Conservation (phyloP, 768 basidiomycete species). For the Tephrocybe rancida region DNA sequence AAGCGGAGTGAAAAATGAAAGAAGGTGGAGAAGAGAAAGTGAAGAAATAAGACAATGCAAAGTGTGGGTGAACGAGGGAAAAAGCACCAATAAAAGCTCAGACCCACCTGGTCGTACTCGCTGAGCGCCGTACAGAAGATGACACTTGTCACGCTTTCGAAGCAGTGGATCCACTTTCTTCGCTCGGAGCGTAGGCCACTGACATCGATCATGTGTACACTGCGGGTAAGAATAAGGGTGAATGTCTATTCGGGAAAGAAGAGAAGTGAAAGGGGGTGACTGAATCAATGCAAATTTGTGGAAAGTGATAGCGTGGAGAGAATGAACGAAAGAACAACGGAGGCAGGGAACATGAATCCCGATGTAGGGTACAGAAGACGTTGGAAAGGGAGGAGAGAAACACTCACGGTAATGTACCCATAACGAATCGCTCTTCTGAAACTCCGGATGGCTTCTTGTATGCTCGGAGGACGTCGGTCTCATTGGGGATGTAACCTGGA, state of each 20-base stretch:
- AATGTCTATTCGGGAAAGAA: no score
- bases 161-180: conserved; percentile 1
- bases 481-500: not conserved
- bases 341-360: not conserved
- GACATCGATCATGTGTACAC: not conserved
- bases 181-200: not conserved
- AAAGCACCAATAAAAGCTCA: no score
- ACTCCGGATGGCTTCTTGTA: not conserved
- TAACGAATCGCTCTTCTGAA: not conserved
- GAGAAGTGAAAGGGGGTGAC: no score
- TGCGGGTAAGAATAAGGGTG: no score
- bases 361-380: not conserved
- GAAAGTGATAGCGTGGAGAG: not conserved
- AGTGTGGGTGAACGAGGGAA: no score
- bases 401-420: not conserved
- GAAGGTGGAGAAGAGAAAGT: no score
- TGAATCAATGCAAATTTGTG: not conserved
- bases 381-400: not conserved
- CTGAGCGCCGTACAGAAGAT: not conserved
- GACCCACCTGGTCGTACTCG: conserved; percentile 5
- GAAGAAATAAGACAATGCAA: no score
- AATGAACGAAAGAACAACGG: not conserved
- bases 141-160: conserved; percentile 6
- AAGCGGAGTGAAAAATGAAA: no score
- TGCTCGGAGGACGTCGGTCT: not conserved